These are phyloP conservation scores for Fusarium concolor DNA, from an alignment of 2,329 filamentous ascomycete species.

Conservation along the genomic window DNA sequence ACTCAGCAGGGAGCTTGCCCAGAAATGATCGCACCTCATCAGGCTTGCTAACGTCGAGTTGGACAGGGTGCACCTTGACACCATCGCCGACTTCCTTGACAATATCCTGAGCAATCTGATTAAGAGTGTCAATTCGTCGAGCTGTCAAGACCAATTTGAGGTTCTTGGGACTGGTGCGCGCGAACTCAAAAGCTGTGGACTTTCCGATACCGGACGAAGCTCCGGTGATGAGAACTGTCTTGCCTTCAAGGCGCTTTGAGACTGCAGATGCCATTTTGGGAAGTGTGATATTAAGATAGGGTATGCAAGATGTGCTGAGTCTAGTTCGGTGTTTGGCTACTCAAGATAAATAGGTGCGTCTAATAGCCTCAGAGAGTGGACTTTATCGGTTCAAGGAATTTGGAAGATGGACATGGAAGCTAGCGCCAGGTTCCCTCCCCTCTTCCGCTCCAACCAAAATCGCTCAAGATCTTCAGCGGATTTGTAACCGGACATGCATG, in stretches of 20 bases:
- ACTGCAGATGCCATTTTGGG: slow-evolving; percentile 67
- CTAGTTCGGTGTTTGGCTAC: not conserved
- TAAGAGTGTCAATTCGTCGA: slow-evolving; percentile 80
- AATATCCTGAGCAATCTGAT: slow-evolving; percentile 81
- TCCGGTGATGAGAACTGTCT: slow-evolving; percentile 91
- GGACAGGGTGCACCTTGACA: slow-evolving; percentile 83
- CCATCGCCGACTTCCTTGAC: slow-evolving; percentile 78
- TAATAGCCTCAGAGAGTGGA: not conserved
- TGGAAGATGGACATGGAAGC: not conserved
- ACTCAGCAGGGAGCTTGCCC: slow-evolving; percentile 78
- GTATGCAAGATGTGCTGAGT: accelerated
- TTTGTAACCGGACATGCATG: not conserved
- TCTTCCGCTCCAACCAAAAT: slow-evolving; percentile 14
- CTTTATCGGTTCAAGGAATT: not conserved
- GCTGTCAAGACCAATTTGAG: slow-evolving; percentile 89
- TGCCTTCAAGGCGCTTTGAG: slow-evolving; percentile 87
- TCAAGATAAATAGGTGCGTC: not conserved
- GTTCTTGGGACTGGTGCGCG: slow-evolving; percentile 80
- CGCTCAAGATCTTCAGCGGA: not conserved
- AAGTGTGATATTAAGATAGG: not conserved
- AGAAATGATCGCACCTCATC: slow-evolving; percentile 81
- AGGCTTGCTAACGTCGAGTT: slow-evolving; percentile 86
- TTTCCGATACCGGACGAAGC: slow-evolving; percentile 92
- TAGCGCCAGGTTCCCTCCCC: not conserved
- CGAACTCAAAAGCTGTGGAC: slow-evolving; percentile 87